Evolutionary conservation across 1,284 basidiomycete genomes (phyloP).

Genomic region (Peniophora sp.): DNA sequence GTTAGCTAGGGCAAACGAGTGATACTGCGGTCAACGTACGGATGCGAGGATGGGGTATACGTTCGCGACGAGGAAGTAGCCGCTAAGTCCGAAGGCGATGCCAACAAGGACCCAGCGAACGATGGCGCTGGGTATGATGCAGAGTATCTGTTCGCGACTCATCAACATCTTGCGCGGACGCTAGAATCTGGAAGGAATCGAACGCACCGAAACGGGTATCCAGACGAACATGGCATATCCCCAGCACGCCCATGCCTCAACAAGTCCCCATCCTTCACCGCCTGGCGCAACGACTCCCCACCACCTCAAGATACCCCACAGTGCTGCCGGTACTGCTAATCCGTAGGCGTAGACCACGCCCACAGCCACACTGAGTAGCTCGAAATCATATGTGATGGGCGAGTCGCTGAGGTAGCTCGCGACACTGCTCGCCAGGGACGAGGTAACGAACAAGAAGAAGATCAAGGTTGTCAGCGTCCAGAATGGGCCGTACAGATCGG

Average conservation of each 20-base stretch:
- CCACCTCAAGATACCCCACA: constrained; percentile 79
- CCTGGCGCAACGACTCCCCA: constrained; percentile 52
- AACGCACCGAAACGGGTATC: constrained; percentile 71
- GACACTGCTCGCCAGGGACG: constrained; percentile 81
- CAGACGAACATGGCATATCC: constrained; percentile 69
- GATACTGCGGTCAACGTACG: constrained; percentile 37
- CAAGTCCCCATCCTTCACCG: constrained; percentile 64
- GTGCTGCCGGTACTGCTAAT: constrained; percentile 65
- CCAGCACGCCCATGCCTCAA: constrained; percentile 74
- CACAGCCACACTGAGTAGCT: constrained; percentile 73
- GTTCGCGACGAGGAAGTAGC: constrained; percentile 78
- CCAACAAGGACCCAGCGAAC: constrained; percentile 76
- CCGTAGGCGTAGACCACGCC: constrained; percentile 83
- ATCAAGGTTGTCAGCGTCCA: constrained; percentile 93
- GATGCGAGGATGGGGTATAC: constrained; percentile 83
- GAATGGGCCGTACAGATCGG: constrained; percentile 85
- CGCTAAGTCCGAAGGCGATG: constrained; percentile 66
- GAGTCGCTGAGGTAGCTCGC: constrained; percentile 66
- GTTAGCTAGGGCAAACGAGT: background rate
- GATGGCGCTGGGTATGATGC: constrained; percentile 73
- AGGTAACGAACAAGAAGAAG: constrained; percentile 85
- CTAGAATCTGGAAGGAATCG: background rate
- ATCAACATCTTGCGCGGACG: background rate
- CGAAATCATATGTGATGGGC: constrained; percentile 72
- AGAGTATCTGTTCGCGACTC: constrained; percentile 60